Evolutionary conservation across 768 basidiomycete genomes (phyloP).

Genomic region (Peribolospora baueri): DNA sequence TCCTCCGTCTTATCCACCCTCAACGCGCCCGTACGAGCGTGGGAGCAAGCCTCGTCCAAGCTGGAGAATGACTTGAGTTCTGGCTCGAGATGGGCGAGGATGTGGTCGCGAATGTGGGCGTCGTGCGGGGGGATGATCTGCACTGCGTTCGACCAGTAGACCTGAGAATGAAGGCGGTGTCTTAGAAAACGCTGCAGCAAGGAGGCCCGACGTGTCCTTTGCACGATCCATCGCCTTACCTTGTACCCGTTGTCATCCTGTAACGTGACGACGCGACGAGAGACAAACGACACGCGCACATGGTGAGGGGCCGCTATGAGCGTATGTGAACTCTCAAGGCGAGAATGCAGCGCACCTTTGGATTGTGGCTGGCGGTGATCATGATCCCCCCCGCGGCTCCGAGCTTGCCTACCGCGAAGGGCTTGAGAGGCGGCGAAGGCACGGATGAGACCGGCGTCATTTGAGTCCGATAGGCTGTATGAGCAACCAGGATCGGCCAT

Average conservation of each 20-base stretch:
- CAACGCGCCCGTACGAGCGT: no score
- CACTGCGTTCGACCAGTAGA: slow-evolving; percentile 8
- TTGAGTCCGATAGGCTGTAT: no score
- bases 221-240: slow-evolving; percentile 25
- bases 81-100: slow-evolving; percentile 37
- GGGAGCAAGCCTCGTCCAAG: not conserved
- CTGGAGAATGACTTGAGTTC: slow-evolving; percentile 11
- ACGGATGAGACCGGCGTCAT: not conserved
- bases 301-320: not conserved
- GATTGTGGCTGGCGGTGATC: slow-evolving; percentile 82
- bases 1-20: slow-evolving; percentile 31
- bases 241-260: slow-evolving; percentile 71
- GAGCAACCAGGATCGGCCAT: no score
- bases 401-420: slow-evolving; percentile 43
- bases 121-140: slow-evolving; percentile 74
- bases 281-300: not conserved
- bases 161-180: not conserved
- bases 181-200: not conserved
- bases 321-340: not conserved
- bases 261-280: slow-evolving; percentile 13
- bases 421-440: slow-evolving; percentile 15
- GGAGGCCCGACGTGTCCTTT: no score
- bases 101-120: slow-evolving; percentile 42
- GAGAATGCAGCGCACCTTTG: slow-evolving; percentile 26
- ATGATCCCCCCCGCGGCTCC: slow-evolving; percentile 61